Evolutionary conservation across 2,329 filamentous ascomycete genomes (phyloP).

Genomic region (Sporothrix inflata): DNA sequence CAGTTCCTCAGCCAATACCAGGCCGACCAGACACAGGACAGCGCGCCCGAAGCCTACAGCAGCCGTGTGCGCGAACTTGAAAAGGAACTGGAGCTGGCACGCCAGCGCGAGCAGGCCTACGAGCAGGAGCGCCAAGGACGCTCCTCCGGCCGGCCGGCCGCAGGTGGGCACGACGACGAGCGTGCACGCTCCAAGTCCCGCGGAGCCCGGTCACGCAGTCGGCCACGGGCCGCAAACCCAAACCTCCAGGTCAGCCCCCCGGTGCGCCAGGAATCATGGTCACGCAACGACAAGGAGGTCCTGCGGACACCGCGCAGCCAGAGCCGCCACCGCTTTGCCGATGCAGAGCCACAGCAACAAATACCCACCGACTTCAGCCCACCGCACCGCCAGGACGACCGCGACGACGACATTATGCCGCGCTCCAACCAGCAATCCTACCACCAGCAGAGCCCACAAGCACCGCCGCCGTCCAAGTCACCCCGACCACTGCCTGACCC

Average conservation of each 20-base stretch:
- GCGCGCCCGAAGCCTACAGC: slow-evolving; percentile 52
- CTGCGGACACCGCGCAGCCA: slow-evolving; percentile 59
- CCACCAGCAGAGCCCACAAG: slow-evolving; percentile 29
- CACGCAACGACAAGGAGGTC: slow-evolving; percentile 65
- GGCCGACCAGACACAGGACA: slow-evolving; percentile 59
- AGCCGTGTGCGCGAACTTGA: slow-evolving; percentile 81
- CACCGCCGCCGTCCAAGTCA: slow-evolving; percentile 39
- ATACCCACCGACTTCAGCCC: not conserved
- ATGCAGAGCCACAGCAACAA: slow-evolving; percentile 24
- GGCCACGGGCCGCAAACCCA: slow-evolving; percentile 36
- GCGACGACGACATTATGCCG: slow-evolving; percentile 27
- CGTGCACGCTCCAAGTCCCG: slow-evolving; percentile 34
- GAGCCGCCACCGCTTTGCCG: slow-evolving; percentile 38
- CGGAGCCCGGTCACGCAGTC: slow-evolving; percentile 34
- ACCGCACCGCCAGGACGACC: not conserved
- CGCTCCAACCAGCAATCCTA: not conserved
- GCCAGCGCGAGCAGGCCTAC: slow-evolving; percentile 66
- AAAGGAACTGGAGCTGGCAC: slow-evolving; percentile 64
- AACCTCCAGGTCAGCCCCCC: slow-evolving; percentile 37
- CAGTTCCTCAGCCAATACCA: slow-evolving; percentile 89
- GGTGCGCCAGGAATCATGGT: slow-evolving; percentile 66
- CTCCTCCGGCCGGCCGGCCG: slow-evolving; percentile 45
- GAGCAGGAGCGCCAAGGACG: slow-evolving; percentile 60
- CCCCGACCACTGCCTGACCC: slow-evolving; percentile 50
- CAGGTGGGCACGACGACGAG: not conserved